These are phyloP conservation scores for Chrysosporium keratinophilum DNA, from an alignment of 2,329 filamentous ascomycete genomes.

Conservation along the genomic window DNA sequence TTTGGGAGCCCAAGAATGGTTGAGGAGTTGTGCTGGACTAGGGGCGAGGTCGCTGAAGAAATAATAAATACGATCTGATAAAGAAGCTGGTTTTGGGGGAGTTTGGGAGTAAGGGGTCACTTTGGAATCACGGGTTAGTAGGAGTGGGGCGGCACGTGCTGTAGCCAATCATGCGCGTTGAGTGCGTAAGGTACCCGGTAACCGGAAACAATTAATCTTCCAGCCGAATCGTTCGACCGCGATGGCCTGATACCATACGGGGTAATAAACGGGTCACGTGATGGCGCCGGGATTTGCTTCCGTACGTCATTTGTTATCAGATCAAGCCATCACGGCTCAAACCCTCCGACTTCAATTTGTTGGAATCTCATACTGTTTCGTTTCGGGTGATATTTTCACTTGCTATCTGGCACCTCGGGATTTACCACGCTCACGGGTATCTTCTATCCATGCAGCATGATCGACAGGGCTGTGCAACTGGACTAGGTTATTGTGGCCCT, in stretches of 20 bases:
- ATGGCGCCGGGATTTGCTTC: not conserved
- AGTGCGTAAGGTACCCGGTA: conserved; percentile 3
- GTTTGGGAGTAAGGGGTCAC: conserved; percentile 1
- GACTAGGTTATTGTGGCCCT: not conserved
- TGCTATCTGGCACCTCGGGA: not conserved
- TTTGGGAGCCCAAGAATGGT: not conserved
- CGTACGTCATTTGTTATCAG: conserved; percentile 9
- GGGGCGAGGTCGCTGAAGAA: not conserved
- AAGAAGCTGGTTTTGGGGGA: not conserved
- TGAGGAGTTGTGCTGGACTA: not conserved
- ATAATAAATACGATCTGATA: conserved; percentile 8
- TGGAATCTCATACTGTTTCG: not conserved
- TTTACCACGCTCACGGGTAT: not conserved
- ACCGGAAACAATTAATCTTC: conserved; percentile 4
- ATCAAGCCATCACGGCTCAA: conserved; percentile 10
- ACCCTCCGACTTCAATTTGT: not conserved
- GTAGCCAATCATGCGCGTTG: conserved; percentile 1
- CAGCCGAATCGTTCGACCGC: conserved; percentile 10
- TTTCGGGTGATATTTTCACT: not conserved
- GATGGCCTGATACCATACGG: conserved; percentile 8
- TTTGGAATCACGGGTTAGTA: not conserved
- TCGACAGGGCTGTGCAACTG: not conserved
- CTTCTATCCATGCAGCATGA: conserved; percentile 3
- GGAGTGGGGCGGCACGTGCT: not conserved
- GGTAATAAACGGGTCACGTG: not conserved